Percentiles rank a stretch among this genome's conserved stretches.
Evolutionary conservation across 1,284 basidiomycete genomes (phyloP).

Genomic region (Malassezia slooffiae): DNA sequence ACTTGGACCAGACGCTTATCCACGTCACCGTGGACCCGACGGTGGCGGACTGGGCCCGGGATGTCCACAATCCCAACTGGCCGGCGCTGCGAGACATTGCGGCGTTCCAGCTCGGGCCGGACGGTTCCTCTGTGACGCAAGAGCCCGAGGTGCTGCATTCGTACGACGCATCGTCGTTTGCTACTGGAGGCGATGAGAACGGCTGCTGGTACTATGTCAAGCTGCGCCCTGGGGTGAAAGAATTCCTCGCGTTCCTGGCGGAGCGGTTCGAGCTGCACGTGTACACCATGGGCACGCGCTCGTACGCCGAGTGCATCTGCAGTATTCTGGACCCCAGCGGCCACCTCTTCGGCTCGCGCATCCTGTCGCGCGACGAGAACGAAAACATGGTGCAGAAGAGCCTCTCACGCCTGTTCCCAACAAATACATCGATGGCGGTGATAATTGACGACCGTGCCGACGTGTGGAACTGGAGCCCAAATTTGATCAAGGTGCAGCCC

Average conservation of each 20-base stretch:
- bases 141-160: constrained; percentile 4
- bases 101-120: constrained; percentile 71
- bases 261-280: constrained; percentile 93
- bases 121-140: constrained; percentile 52
- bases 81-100: constrained; percentile 71
- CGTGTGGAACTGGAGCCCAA: constrained; percentile 88
- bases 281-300: constrained; percentile 96
- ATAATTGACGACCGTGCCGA: constrained; percentile 96
- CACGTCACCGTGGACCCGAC: constrained; percentile 98
- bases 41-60: constrained; percentile 88
- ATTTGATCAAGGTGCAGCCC: constrained; percentile 88
- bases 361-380: constrained; percentile 83
- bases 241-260: constrained; percentile 64
- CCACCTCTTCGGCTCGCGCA: constrained; percentile 70
- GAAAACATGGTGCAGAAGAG: constrained; percentile 74
- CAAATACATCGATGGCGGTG: constrained; percentile 93
- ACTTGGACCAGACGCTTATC: constrained; percentile 96
- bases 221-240: constrained; percentile 68
- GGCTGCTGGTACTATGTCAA: constrained; percentile 96
- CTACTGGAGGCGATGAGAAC: constrained; percentile 9
- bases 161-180: constrained; percentile 24
- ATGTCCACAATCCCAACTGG: constrained; percentile 76
- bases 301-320: constrained; percentile 91
- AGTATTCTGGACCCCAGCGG: constrained; percentile 80
- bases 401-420: constrained; percentile 75